Percentiles rank a stretch among this genome's conserved stretches.
Evolutionary conservation across 2,329 filamentous ascomycete genomes (phyloP).

Genomic region (Neodidymelliopsis sp.): DNA sequence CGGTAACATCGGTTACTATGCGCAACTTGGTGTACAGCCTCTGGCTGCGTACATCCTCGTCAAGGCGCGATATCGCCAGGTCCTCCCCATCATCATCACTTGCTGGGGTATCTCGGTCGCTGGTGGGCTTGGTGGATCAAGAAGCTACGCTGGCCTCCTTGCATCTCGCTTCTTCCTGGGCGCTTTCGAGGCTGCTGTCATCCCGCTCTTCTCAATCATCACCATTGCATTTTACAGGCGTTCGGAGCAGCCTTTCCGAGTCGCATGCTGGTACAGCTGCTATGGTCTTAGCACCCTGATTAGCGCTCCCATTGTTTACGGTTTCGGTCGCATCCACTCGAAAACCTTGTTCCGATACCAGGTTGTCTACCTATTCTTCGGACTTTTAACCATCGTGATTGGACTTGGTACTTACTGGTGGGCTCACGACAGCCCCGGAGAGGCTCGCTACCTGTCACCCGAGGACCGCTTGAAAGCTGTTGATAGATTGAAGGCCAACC

Average conservation of each 20-base stretch:
- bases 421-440: slow-evolving; percentile 64
- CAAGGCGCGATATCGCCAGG: slow-evolving; percentile 47
- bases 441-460: slow-evolving; percentile 66
- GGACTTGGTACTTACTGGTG: slow-evolving; percentile 53
- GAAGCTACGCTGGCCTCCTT: slow-evolving; percentile 28
- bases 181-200: slow-evolving; percentile 37
- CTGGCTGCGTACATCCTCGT: slow-evolving; percentile 60
- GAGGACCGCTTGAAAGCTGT: slow-evolving; percentile 72
- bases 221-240: slow-evolving; percentile 35
- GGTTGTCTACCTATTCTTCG: slow-evolving; percentile 58
- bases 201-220: slow-evolving; percentile 37
- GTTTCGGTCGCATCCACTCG: slow-evolving; percentile 63
- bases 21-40: slow-evolving; percentile 61
- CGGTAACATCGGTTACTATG: slow-evolving; percentile 58
- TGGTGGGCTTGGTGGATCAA: slow-evolving; percentile 31
- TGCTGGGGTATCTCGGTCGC: slow-evolving; percentile 57
- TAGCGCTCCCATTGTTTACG: slow-evolving; percentile 67
- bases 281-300: slow-evolving; percentile 67
- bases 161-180: slow-evolving; percentile 34
- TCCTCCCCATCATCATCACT: slow-evolving; percentile 41
- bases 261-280: slow-evolving; percentile 69
- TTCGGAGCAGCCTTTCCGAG: slow-evolving; percentile 30
- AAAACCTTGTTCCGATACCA: slow-evolving; percentile 68
- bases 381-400: slow-evolving; percentile 50
- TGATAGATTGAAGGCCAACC: slow-evolving; percentile 74